These are phyloP conservation scores for Trichoderma reesei DNA, from an alignment of 495 filamentous ascomycete genomes.

Conservation along the genomic window DNA sequence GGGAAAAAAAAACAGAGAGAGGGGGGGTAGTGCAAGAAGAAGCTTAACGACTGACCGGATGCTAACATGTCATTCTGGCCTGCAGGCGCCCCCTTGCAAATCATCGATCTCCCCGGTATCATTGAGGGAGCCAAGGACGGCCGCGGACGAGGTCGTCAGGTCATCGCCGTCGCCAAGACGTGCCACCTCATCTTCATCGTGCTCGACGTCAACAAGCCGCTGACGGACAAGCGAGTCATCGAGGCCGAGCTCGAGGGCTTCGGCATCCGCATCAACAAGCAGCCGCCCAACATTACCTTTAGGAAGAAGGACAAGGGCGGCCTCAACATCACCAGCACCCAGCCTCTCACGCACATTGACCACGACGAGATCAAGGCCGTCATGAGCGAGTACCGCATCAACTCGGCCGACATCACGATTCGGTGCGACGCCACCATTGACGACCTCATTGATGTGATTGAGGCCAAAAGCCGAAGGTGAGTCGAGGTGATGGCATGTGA, in stretches of 20 bases:
- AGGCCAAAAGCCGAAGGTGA: constrained; percentile 72
- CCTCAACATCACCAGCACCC: constrained; percentile 85
- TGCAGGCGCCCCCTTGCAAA: constrained; percentile 82
- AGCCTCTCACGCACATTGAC: constrained; percentile 84
- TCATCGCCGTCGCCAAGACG: constrained; percentile 97
- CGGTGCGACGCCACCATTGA: constrained; percentile 79
- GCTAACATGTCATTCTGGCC: no score
- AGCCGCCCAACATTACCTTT: constrained; percentile 93
- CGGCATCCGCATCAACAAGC: constrained; percentile 95
- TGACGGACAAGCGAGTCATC: constrained; percentile 94
- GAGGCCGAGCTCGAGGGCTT: constrained; percentile 97
- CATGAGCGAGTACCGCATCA: constrained; percentile 93
- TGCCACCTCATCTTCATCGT: constrained; percentile 99
- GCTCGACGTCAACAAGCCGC: constrained; percentile 93
- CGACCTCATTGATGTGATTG: constrained; percentile 91
- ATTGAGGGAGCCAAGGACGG: constrained; percentile 98
- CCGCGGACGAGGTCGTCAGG: constrained; percentile 94
- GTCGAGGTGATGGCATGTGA: neutral
- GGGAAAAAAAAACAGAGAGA: no score
- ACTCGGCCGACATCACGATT: constrained; percentile 95
- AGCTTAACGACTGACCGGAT: neutral
- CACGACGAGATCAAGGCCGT: constrained; percentile 95
- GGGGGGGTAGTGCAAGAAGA: neutral
- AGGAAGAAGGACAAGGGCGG: constrained; percentile 99
- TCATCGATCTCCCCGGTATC: constrained; percentile 97